Conservation (phyloP, 805 yeast genomes). For the Starmera quercuum region DNA sequence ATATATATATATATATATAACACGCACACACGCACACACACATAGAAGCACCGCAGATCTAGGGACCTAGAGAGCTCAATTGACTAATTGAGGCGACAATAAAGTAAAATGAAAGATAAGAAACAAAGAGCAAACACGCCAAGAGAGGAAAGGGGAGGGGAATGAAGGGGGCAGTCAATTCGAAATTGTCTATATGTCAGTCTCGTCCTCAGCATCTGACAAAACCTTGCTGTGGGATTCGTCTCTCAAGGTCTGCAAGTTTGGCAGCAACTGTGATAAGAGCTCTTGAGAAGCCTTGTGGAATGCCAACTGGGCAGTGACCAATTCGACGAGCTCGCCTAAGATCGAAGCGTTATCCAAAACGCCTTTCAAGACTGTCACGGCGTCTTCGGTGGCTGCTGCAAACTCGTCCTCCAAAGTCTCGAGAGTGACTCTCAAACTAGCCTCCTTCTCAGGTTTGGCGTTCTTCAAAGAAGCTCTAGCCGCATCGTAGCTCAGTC, state of each 20-base stretch:
- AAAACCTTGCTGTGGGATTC: constrained; percentile 29
- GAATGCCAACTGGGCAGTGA: constrained; percentile 73
- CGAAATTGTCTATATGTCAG: constrained; percentile 7
- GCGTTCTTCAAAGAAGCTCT: constrained; percentile 45
- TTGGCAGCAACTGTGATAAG: constrained; percentile 56
- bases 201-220: constrained; percentile 18
- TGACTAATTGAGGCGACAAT: too few relatives aligned
- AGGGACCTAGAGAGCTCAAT: neutral
- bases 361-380: constrained; percentile 72
- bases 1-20: constrained; percentile 1
- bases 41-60: neutral
- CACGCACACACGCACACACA: neutral
- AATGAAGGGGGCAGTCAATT: too few relatives aligned
- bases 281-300: constrained; percentile 69
- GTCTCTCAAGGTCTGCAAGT: constrained; percentile 51
- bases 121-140: neutral
- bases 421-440: constrained; percentile 69
- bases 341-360: constrained; percentile 64
- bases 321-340: constrained; percentile 58
- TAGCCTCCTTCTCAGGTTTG: constrained; percentile 61
- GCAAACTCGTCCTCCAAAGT: constrained; percentile 86
- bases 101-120: neutral
- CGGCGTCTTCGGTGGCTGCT: constrained; percentile 83
- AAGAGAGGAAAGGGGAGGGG: too few relatives aligned
- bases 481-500: constrained; percentile 75